Percentiles rank a stretch among this genome's conserved stretches.
Conservation (phyloP, 2,329 filamentous ascomycete genomes). For the Alternaria rosae region DNA sequence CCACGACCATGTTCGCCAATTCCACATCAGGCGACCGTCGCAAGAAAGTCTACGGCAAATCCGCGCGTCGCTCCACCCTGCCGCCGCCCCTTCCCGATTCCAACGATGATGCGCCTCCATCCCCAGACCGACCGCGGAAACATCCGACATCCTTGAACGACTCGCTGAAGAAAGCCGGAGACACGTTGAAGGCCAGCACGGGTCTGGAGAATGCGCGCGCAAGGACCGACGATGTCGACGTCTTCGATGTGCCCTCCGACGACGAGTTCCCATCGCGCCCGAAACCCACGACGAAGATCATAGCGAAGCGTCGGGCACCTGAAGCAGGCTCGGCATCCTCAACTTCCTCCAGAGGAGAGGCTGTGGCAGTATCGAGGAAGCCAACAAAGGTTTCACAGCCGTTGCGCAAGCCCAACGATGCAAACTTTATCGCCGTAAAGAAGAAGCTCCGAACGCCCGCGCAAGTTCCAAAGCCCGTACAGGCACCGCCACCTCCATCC, state of each 20-base stretch:
- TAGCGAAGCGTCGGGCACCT: conserved; percentile 19
- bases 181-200: conserved; percentile 6
- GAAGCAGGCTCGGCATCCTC: conserved; percentile 18
- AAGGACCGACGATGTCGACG: conserved; percentile 22
- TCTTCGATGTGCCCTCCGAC: conserved; percentile 56
- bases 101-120: conserved; percentile 35
- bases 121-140: conserved; percentile 45
- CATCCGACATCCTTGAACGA: conserved; percentile 14
- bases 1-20: conserved; percentile 36
- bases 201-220: conserved; percentile 9
- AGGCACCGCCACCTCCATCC: conserved; percentile 3
- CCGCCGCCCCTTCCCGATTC: conserved; percentile 22
- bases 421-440: conserved; percentile 9
- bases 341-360: conserved; percentile 18
- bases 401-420: conserved; percentile 18
- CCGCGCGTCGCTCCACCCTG: conserved; percentile 33
- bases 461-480: conserved; percentile 8
- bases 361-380: background rate
- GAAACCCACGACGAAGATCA: conserved; percentile 23
- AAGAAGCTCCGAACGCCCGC: conserved; percentile 13
- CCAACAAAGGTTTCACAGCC: conserved; percentile 11
- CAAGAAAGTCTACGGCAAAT: conserved; percentile 51
- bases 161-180: conserved; percentile 16
- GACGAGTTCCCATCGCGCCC: conserved; percentile 30
- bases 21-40: conserved; percentile 44